Conservation (phyloP, 192 early-diverging fungal genomes). For the Jimgerdemannia lactiflua region DNA sequence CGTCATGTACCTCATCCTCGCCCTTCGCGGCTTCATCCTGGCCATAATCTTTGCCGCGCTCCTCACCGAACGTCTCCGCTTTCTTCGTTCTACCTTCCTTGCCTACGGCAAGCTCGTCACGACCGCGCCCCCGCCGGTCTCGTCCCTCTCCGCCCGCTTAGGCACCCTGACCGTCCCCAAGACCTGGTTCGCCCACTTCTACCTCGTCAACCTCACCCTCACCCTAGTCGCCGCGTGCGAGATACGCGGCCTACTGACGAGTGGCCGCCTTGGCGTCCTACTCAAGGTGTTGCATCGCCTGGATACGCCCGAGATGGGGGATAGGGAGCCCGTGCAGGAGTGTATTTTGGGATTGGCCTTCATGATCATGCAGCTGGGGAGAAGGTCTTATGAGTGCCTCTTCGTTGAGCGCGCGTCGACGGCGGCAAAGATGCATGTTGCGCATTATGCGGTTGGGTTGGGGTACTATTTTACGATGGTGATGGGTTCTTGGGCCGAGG, state of each 20-base stretch:
- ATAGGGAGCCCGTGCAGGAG: not conserved
- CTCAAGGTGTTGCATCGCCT: slow-evolving; percentile 3
- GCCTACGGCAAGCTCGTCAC: slow-evolving; percentile 31
- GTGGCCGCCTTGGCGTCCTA: slow-evolving; percentile 2
- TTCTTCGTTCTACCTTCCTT: slow-evolving; percentile 10
- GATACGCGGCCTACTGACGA: slow-evolving; percentile 4
- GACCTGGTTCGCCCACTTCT: slow-evolving; percentile 52
- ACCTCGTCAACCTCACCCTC: slow-evolving; percentile 37
- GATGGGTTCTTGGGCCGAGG: slow-evolving; percentile 48
- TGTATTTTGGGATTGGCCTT: slow-evolving; percentile 29
- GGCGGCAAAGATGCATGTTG: slow-evolving; percentile 52
- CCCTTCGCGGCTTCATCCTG: not conserved
- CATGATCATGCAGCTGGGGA: slow-evolving; percentile 31
- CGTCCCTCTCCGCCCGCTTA: slow-evolving; percentile 2
- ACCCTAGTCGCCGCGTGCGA: slow-evolving; percentile 18
- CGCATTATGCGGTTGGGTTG: slow-evolving; percentile 62
- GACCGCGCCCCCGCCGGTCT: slow-evolving; percentile 13
- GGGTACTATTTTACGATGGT: slow-evolving; percentile 58
- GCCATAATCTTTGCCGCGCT: not conserved
- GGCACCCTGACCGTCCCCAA: slow-evolving; percentile 39
- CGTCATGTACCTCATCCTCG: not conserved
- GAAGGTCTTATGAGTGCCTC: slow-evolving; percentile 47
- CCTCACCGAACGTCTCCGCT: not conserved
- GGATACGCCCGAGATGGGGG: slow-evolving; percentile 6
- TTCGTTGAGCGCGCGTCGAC: slow-evolving; percentile 41